Evolutionary conservation across 116 monocot species (phyloP).

Genomic region (Trichopus zeylanicus): DNA sequence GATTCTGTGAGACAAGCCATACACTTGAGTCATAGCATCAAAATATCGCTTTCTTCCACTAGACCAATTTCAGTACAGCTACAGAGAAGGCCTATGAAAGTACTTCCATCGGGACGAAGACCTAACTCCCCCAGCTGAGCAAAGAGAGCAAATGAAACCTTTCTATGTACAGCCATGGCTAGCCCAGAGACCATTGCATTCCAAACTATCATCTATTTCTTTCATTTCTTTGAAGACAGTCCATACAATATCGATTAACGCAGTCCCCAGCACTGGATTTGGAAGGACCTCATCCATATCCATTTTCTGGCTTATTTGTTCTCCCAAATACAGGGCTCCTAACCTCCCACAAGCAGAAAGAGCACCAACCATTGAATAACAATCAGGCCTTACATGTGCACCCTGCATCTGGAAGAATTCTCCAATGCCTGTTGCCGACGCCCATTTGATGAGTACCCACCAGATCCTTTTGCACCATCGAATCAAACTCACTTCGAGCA

Average conservation of each 20-base stretch:
- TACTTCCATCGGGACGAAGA: conserved; percentile 41
- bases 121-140: conserved; percentile 36
- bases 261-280: conserved; percentile 47
- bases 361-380: conserved; percentile 47
- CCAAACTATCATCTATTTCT: conserved; percentile 37
- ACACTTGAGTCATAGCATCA: conserved; percentile 32
- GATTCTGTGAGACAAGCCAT: conserved; percentile 37
- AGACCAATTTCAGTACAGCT: conserved; percentile 62
- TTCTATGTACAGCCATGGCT: conserved; percentile 48
- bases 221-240: conserved; percentile 27
- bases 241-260: conserved; percentile 70
- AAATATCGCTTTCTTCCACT: conserved; percentile 51
- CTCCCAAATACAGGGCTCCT: conserved; percentile 53
- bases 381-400: conserved; percentile 32
- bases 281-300: conserved; percentile 21
- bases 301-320: conserved; percentile 16
- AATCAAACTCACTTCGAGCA: conserved; percentile 26
- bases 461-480: conserved; percentile 13
- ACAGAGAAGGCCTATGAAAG: conserved; percentile 56
- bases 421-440: conserved; percentile 41
- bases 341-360: conserved; percentile 49
- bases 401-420: conserved; percentile 39
- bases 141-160: conserved; percentile 45
- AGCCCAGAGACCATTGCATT: conserved; percentile 55
- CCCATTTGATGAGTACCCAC: conserved; percentile 51